These are phyloP conservation scores for Diaporthe nobilis DNA, from an alignment of 2,329 filamentous ascomycete genomes.

Conservation along the genomic window DNA sequence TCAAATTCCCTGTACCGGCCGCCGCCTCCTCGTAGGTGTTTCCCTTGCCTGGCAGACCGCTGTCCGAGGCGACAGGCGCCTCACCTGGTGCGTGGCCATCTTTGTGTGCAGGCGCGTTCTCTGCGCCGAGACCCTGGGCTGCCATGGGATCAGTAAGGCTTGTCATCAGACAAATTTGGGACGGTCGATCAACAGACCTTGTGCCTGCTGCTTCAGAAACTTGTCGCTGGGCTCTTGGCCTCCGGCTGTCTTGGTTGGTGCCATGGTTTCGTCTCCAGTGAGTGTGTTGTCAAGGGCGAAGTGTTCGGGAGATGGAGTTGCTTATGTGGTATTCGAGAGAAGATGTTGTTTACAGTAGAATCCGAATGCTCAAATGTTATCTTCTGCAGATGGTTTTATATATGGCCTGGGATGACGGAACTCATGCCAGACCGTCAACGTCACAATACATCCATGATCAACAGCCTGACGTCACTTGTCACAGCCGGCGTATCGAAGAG, in stretches of 20 bases:
- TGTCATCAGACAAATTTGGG: too few species aligned
- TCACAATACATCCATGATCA: constrained; percentile 23
- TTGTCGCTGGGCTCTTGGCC: constrained; percentile 40
- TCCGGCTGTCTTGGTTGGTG: constrained; percentile 39
- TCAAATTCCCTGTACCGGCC: constrained; percentile 14
- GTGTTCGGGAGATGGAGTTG: too few species aligned
- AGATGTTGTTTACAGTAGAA: too few species aligned
- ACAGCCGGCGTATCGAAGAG: neutral
- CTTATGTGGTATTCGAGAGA: neutral
- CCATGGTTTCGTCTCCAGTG: constrained; percentile 9
- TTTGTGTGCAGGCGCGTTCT: constrained; percentile 35
- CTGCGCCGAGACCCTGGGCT: constrained; percentile 40
- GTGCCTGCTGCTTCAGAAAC: constrained; percentile 37
- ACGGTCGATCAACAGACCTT: neutral
- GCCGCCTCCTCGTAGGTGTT: constrained; percentile 26
- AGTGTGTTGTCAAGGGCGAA: neutral
- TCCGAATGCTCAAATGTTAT: too few species aligned
- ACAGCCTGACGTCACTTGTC: constrained; percentile 9
- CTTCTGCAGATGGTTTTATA: neutral
- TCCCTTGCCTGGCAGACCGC: constrained; percentile 30
- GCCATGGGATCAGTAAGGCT: neutral
- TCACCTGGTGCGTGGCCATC: constrained; percentile 33
- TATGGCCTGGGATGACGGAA: neutral
- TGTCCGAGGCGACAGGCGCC: constrained; percentile 40
- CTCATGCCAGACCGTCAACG: neutral